Evolutionary conservation across 2,329 filamentous ascomycete species (phyloP).

Genomic region (Cyclaneusma minus): DNA sequence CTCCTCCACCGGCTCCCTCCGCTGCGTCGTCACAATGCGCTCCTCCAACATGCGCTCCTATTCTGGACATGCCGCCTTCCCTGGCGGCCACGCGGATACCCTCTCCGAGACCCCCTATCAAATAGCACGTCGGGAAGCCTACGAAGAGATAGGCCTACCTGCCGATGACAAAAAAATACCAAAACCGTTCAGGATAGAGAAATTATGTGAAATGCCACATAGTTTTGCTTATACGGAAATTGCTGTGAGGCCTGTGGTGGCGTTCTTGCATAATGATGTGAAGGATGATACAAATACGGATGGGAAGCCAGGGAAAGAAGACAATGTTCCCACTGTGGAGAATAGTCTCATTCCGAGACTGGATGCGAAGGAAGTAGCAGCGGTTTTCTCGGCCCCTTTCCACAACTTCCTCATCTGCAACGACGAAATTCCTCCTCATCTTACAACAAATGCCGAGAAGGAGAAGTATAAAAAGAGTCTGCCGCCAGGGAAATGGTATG

Average conservation of each 20-base stretch:
- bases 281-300: slow-evolving; percentile 15
- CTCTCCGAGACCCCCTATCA: slow-evolving; percentile 49
- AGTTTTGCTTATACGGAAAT: slow-evolving; percentile 60
- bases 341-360: slow-evolving; percentile 63
- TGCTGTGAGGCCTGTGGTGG: slow-evolving; percentile 61
- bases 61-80: slow-evolving; percentile 78
- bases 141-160: slow-evolving; percentile 85
- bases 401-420: slow-evolving; percentile 57
- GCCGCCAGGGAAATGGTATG: slow-evolving; percentile 51
- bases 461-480: too few relatives aligned
- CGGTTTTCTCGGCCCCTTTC: slow-evolving; percentile 83
- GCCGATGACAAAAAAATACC: slow-evolving; percentile 54
- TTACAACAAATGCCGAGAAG: too few relatives aligned
- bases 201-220: slow-evolving; percentile 71
- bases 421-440: slow-evolving; percentile 37
- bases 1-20: slow-evolving; percentile 64
- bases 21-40: slow-evolving; percentile 54
- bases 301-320: slow-evolving; percentile 21
- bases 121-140: slow-evolving; percentile 78
- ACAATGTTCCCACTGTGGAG: slow-evolving; percentile 46
- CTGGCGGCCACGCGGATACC: slow-evolving; percentile 57
- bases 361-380: slow-evolving; percentile 82
- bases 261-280: slow-evolving; percentile 54
- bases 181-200: slow-evolving; percentile 67
- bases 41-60: slow-evolving; percentile 47